These are phyloP conservation scores for Schizosaccharomyces versatilis DNA, from an alignment of 1,139 yeast species.

Conservation along the genomic window DNA sequence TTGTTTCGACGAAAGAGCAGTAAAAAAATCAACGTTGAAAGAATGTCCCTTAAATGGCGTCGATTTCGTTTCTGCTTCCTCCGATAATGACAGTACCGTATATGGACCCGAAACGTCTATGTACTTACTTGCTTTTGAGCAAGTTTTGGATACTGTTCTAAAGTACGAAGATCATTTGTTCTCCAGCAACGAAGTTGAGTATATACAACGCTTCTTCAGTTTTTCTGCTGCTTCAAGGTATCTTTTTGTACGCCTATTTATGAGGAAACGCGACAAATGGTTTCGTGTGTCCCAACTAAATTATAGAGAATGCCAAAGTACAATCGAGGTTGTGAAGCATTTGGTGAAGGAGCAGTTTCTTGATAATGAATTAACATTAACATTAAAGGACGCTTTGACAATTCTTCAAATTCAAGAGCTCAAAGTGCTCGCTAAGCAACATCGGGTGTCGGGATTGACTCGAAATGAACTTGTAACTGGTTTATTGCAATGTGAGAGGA, in stretches of 20 bases:
- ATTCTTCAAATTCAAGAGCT: conserved; percentile 12
- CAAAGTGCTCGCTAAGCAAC: conserved; percentile 9
- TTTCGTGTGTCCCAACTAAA: conserved; percentile 9
- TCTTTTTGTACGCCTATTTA: conserved; percentile 12
- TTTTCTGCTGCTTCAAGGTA: conserved; percentile 10
- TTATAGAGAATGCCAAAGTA: conserved; percentile 1
- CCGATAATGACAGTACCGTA: neutral
- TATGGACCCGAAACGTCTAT: conserved; percentile 1
- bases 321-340: neutral
- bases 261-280: conserved; percentile 12
- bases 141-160: conserved; percentile 12
- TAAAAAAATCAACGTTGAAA: too few relatives aligned
- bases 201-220: conserved; percentile 6
- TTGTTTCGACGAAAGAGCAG: too few relatives aligned
- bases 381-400: conserved; percentile 9
- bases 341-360: neutral
- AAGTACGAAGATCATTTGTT: conserved; percentile 11
- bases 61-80: too few relatives aligned
- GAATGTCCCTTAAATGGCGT: too few relatives aligned
- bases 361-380: neutral
- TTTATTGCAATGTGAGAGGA: conserved; percentile 5
- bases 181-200: conserved; percentile 7
- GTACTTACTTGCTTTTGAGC: conserved; percentile 12
- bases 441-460: conserved; percentile 7
- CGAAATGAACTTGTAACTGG: conserved; percentile 9